Base-by-base conservation (phyloP, 495 filamentous ascomycete genomes). In the Pseudomonodictys pantanalensis region DNA sequence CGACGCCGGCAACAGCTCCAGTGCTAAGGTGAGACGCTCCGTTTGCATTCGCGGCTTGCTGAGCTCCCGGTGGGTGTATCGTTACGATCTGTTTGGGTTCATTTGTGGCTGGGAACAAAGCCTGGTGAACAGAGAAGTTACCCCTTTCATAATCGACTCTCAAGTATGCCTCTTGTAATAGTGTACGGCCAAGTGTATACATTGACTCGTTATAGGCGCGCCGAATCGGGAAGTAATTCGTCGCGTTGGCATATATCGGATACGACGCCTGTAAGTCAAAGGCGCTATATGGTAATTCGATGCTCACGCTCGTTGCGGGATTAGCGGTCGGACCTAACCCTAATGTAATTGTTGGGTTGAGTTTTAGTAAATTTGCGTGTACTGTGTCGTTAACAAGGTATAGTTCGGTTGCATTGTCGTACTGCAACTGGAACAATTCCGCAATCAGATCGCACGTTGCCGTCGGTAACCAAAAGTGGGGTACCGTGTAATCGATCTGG, bases 81-180 rank as follows among this genome's bases (percentile, higher is more conserved):
- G 53, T 5, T 1, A 43, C 15, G 2, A 56, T 33, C 15, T 56
- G 24, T 25, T 48, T 26, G 17, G 47, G 47, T 15, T 15, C 42
- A 26, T n/a, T 57, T 15, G 6, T 8, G 11, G 29, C 50, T 9
- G 56, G 45, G 24, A 53, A 58, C 3, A 45, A 20, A 7, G 60
- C 55, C 41, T 64, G 61, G 33, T 64, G 39, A 1, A 81, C 67
- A 44, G 78, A 76, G 59, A 79, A 79, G 1, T 68, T 71, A 2
- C 62, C 52, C n/a, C 70, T 70, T 29, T 79, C 74, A 44, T 77
- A 79, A 61, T 80, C 71, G 0, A 67, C 73, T 0, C 72, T 71
- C 17, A 78, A 64, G 62, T 78, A 81, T 58, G 79, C 77, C 73
- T 83, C 81, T 64, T 84, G 81, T 10, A 83, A 60, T 53, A 84